Percentiles rank a stretch among this genome's conserved stretches.
Evolutionary conservation across 345 rosid species (phyloP).

Genomic region (Arabis alpina): DNA sequence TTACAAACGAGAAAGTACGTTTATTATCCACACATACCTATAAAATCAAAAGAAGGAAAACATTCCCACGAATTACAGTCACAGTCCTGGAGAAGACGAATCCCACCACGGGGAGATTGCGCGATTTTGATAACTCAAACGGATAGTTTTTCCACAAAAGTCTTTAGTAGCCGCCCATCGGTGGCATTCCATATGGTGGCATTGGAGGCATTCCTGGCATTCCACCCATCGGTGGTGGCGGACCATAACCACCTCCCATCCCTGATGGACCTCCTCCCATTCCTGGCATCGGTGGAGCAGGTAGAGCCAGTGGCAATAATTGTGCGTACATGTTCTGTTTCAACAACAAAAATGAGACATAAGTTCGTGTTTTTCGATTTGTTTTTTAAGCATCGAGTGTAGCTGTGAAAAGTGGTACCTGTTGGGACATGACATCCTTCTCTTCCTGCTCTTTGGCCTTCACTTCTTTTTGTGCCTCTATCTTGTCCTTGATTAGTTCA

Average conservation of each 20-base stretch:
- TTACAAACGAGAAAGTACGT: conserved; percentile 32
- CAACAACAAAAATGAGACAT: not conserved
- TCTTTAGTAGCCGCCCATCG: conserved; percentile 65
- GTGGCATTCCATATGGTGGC: conserved; percentile 71
- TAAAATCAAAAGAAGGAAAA: conserved; percentile 12
- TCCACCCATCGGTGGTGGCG: conserved; percentile 65
- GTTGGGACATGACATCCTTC: conserved; percentile 82
- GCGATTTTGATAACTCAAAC: not conserved
- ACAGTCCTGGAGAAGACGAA: conserved; percentile 8
- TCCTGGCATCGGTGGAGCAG: conserved; percentile 94
- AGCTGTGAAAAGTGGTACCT: conserved; percentile 50
- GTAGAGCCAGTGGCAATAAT: conserved; percentile 83
- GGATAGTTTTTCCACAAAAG: not conserved
- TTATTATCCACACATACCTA: conserved; percentile 45
- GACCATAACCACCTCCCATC: conserved; percentile 46
- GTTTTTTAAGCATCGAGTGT: not conserved
- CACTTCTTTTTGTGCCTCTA: conserved; percentile 72
- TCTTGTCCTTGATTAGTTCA: conserved; percentile 76
- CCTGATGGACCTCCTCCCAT: conserved; percentile 56
- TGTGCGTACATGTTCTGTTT: conserved; percentile 94
- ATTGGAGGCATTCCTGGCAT: conserved; percentile 68
- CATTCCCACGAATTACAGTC: conserved; percentile 16
- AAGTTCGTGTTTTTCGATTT: not conserved
- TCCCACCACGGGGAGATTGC: conserved; percentile 7
- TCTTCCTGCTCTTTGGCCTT: conserved; percentile 84